phyloP scores from a whole-genome alignment of 2,329 filamentous ascomycete species.

The Paracamarosporium sp. region DNA sequence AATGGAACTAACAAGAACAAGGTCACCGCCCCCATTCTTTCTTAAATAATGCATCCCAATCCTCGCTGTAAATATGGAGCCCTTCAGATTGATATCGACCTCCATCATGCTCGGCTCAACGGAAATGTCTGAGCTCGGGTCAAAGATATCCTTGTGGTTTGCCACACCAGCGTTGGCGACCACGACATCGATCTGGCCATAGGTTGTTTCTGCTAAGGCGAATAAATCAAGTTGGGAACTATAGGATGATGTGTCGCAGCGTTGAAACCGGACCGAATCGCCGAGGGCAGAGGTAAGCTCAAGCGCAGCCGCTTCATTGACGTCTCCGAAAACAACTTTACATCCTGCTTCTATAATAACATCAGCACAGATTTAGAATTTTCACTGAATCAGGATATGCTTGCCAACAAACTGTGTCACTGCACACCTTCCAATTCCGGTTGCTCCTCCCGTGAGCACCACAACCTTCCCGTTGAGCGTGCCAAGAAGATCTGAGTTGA shows the following conservation, averaged over 20 bases:
- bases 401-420: constrained; percentile 25
- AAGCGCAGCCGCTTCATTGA: constrained; percentile 18
- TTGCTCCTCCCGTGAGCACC: constrained; percentile 29
- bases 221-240: constrained; percentile 21
- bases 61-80: constrained; percentile 26
- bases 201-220: constrained; percentile 15
- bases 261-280: constrained; percentile 16
- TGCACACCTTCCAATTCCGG: constrained; percentile 25
- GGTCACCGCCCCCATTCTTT: constrained; percentile 20
- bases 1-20: constrained; percentile 27
- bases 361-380: not conserved
- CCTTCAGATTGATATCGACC: constrained; percentile 29
- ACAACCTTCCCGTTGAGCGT: constrained; percentile 24
- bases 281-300: constrained; percentile 17
- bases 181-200: constrained; percentile 21
- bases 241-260: constrained; percentile 27
- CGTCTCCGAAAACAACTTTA: constrained; percentile 29
- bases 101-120: constrained; percentile 24
- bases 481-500: constrained; percentile 19
- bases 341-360: constrained; percentile 20
- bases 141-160: constrained; percentile 24
- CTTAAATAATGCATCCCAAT: constrained; percentile 29
- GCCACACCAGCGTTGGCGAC: constrained; percentile 27
- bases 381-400: not conserved
- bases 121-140: constrained; percentile 15